Percentiles rank a stretch among this genome's conserved stretches.
phyloP scores from a whole-genome alignment of 2,329 filamentous ascomycete genomes.

The Thelonectria discophora region DNA sequence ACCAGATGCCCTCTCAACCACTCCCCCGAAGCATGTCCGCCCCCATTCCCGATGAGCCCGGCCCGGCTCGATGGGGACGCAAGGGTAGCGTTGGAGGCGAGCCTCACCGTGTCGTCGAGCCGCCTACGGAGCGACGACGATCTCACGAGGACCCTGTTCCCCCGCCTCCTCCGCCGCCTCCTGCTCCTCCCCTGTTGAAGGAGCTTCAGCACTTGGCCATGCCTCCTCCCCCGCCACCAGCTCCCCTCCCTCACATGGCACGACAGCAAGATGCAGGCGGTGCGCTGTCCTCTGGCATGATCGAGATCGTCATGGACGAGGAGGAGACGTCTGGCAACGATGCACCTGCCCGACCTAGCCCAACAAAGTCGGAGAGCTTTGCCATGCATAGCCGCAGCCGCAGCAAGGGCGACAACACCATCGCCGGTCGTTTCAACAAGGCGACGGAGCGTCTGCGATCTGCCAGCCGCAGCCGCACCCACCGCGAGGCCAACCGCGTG shows the following conservation, averaged over 20 bases:
- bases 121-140: slow-evolving; percentile 52
- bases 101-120: slow-evolving; percentile 58
- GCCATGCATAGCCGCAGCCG: slow-evolving; percentile 65
- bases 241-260: slow-evolving; percentile 60
- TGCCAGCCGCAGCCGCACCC: slow-evolving; percentile 63
- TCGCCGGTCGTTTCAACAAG: slow-evolving; percentile 64
- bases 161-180: slow-evolving; percentile 60
- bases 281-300: slow-evolving; percentile 62
- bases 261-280: slow-evolving; percentile 52
- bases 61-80: slow-evolving; percentile 43
- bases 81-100: slow-evolving; percentile 49
- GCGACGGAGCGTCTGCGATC: slow-evolving; percentile 69
- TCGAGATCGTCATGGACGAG: slow-evolving; percentile 74
- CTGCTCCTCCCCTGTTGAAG: slow-evolving; percentile 65
- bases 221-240: slow-evolving; percentile 69
- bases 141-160: slow-evolving; percentile 61
- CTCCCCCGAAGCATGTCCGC: slow-evolving; percentile 72
- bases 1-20: slow-evolving; percentile 62
- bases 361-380: slow-evolving; percentile 48
- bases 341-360: slow-evolving; percentile 40
- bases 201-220: slow-evolving; percentile 70
- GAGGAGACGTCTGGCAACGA: slow-evolving; percentile 52
- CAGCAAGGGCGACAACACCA: slow-evolving; percentile 61
- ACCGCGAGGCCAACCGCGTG: slow-evolving; percentile 42
- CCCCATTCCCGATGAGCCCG: slow-evolving; percentile 54